Percentiles rank a stretch among this genome's conserved stretches.
Conservation (phyloP, 225 moss, liverwort and hornwort species). For the Marchantia polymorpha region DNA sequence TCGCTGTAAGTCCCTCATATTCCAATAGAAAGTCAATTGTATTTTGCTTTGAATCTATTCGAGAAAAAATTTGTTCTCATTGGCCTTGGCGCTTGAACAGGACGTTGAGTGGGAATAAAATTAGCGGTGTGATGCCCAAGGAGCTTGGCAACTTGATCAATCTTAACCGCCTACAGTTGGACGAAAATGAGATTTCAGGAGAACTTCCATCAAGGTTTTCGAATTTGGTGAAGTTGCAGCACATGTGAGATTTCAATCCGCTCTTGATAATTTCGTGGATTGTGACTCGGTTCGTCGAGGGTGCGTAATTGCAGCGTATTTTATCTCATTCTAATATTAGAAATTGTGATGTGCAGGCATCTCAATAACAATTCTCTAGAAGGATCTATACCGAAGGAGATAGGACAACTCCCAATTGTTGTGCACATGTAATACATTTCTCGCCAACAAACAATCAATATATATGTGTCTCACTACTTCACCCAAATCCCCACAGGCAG, state of each 20-base stretch:
- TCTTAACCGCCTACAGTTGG: conserved; percentile 46
- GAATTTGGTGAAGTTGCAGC: conserved; percentile 26
- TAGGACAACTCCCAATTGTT: conserved; percentile 38
- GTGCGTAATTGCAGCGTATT: not conserved
- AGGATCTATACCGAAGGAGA: conserved; percentile 49
- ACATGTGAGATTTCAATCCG: conserved; percentile 48
- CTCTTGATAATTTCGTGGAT: not conserved
- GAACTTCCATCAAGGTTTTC: conserved; percentile 22
- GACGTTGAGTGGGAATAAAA: conserved; percentile 40
- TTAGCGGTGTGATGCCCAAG: conserved; percentile 50
- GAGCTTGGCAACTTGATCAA: conserved; percentile 55
- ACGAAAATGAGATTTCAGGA: conserved; percentile 36
- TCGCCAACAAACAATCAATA: too few relatives aligned
- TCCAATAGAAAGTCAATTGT: not conserved
- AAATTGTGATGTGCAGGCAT: conserved; percentile 47
- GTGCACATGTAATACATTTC: conserved; percentile 79
- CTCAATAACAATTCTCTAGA: conserved; percentile 65
- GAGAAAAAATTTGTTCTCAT: not conserved
- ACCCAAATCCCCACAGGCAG: too few relatives aligned
- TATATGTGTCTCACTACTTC: too few relatives aligned
- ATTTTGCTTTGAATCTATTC: not conserved
- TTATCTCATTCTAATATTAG: too few relatives aligned
- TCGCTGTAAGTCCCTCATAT: conserved; percentile 51
- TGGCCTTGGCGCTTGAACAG: conserved; percentile 26
- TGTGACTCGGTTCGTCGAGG: not conserved